These are phyloP conservation scores for Pleoardoris graminearum DNA, from an alignment of 2,329 filamentous ascomycete species.

Conservation along the genomic window DNA sequence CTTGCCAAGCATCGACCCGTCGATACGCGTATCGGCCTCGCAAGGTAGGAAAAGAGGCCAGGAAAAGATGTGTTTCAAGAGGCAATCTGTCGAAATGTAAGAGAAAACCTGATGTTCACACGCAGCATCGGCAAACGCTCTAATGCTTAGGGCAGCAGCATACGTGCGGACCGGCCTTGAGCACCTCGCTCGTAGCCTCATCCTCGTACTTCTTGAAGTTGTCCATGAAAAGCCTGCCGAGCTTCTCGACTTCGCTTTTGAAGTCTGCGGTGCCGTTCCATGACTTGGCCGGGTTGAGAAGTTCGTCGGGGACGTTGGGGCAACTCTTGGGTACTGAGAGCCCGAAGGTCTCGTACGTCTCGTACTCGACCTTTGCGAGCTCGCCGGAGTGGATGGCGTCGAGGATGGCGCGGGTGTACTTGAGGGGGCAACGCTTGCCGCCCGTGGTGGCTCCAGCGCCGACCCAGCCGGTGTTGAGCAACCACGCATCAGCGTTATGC, in stretches of 20 bases:
- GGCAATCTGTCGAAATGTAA: constrained; percentile 18
- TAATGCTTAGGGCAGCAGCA: constrained; percentile 46
- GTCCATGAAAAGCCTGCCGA: constrained; percentile 86
- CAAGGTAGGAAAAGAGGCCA: constrained; percentile 1
- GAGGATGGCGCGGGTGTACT: constrained; percentile 98
- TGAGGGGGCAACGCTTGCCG: constrained; percentile 79
- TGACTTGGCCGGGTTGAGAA: constrained; percentile 91
- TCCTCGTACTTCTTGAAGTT: constrained; percentile 97
- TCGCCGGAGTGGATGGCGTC: constrained; percentile 97
- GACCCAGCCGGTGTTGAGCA: constrained; percentile 98
- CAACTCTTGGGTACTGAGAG: constrained; percentile 92
- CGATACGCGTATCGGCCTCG: constrained; percentile 6
- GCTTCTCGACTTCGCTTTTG: constrained; percentile 84
- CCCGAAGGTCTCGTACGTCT: constrained; percentile 96
- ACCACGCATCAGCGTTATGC: constrained; percentile 95
- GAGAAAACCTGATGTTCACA: constrained; percentile 8
- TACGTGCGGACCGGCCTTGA: constrained; percentile 52
- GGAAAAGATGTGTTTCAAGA: constrained; percentile 7
- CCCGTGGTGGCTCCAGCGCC: constrained; percentile 80
- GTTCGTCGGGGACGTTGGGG: constrained; percentile 83
- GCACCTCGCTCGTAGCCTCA: constrained; percentile 62
- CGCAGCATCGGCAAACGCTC: constrained; percentile 3
- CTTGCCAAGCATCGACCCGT: constrained; percentile 12
- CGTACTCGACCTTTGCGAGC: constrained; percentile 89
- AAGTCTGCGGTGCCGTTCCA: constrained; percentile 88